Evolutionary conservation across 1,284 basidiomycete genomes (phyloP).

Genomic region (Trametes sp.): DNA sequence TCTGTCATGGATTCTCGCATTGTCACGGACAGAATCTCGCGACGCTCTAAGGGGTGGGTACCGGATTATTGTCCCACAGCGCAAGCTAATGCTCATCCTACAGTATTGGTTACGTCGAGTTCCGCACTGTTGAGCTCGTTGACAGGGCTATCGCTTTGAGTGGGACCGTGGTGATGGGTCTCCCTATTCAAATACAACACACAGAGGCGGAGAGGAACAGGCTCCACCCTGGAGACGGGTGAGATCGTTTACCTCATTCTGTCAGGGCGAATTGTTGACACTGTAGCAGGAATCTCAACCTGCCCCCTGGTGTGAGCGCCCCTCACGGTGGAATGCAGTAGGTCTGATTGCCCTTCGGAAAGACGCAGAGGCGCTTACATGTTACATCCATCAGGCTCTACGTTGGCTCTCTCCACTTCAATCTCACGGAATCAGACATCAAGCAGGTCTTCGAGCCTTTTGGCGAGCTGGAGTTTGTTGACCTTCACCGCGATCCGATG

Average conservation of each 20-base stretch:
- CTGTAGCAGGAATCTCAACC: constrained; percentile 68
- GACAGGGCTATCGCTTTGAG: constrained; percentile 89
- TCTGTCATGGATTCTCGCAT: constrained; percentile 95
- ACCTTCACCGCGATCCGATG: constrained; percentile 92
- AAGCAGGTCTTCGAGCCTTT: constrained; percentile 99
- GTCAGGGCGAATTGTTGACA: constrained; percentile 13
- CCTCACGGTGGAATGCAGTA: constrained; percentile 83
- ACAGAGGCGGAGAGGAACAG: constrained; percentile 97
- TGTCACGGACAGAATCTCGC: constrained; percentile 92
- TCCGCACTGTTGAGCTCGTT: constrained; percentile 89
- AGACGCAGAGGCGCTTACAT: not conserved
- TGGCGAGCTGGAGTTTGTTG: constrained; percentile 97
- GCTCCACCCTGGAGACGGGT: constrained; percentile 85
- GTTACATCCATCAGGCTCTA: constrained; percentile 75
- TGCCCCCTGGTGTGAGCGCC: constrained; percentile 78
- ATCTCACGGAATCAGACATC: constrained; percentile 95
- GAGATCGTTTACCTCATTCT: constrained; percentile 38
- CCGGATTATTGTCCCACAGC: not conserved
- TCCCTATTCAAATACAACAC: constrained; percentile 95
- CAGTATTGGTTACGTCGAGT: constrained; percentile 96
- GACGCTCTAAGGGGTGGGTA: constrained; percentile 92
- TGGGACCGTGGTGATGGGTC: constrained; percentile 96
- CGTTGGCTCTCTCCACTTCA: constrained; percentile 96
- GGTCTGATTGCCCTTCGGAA: constrained; percentile 40
- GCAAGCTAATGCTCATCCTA: constrained; percentile 19